Evolutionary conservation across 2,329 filamentous ascomycete species (phyloP), one percentile per base, ranked within the genome.

Genomic region (Pyrenochaeta sp.): DNA sequence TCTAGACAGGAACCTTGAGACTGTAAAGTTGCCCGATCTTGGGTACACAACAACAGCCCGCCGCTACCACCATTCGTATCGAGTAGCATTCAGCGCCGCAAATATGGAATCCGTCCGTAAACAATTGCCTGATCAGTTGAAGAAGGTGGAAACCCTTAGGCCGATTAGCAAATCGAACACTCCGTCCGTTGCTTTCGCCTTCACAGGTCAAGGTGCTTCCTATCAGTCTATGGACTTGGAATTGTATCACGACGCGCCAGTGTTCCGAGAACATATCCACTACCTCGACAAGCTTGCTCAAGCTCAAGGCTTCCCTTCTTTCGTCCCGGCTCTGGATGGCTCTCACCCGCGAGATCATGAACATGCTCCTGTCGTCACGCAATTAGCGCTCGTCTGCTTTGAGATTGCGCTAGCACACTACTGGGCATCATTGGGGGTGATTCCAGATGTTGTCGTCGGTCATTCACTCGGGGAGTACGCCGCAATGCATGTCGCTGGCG

Each of bases 301-400:
- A 35, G 29, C 31, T 7, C 60, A 63, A 35, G 69, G 69, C 10
- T 73, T 73, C 30, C 63, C 63, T 10, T 58, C 58, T 2, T 63
- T 74, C 26, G n/a, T 55, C 11, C 41, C 53, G 14, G 42, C 30
- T 2, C 9, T 43, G 18, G 20, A 28, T 15, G 38, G 38, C 7
- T 39, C 35, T 9, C 35, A 39, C 17, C 24, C 17, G 2, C 24
- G 21, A 14, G 35, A 30, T 9, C 24, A 28, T 21, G 17, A 7
- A 6, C 31, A 29, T n/a, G n/a, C 11, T 10, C 41, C 50, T 6
- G 19, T 44, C 8, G n/a, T 52, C 8, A 59, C 57, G 7, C 77
- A 80, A 31, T 60, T 79, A 3, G 74, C 72, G 2, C 47, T 71
- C 4, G 62, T 72, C 2, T 72, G 62, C 28, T 37, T 73, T 0